Conservation (phyloP, 2,329 filamentous ascomycete genomes). For the Polytolypa hystricis region DNA sequence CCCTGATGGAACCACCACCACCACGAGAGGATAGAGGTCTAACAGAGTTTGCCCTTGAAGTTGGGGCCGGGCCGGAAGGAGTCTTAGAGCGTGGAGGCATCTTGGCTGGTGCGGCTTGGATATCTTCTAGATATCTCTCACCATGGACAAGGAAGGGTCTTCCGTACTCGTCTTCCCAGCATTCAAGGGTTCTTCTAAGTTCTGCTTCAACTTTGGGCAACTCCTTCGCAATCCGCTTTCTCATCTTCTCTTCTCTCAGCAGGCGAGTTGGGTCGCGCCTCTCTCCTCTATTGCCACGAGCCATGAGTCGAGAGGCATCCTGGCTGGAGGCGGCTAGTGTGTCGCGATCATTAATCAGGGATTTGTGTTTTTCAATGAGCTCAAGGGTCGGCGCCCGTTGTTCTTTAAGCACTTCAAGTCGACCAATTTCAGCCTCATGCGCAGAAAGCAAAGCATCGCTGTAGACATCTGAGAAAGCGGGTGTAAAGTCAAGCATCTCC, state of each 20-base stretch:
- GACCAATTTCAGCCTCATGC: slow-evolving; percentile 80
- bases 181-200: slow-evolving; percentile 67
- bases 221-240: slow-evolving; percentile 93
- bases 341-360: slow-evolving; percentile 72
- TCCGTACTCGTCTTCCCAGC: slow-evolving; percentile 90
- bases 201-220: slow-evolving; percentile 82
- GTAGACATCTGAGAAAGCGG: slow-evolving; percentile 93
- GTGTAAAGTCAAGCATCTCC: slow-evolving; percentile 96
- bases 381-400: slow-evolving; percentile 76
- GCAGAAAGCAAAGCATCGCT: slow-evolving; percentile 91
- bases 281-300: slow-evolving; percentile 84
- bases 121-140: slow-evolving; percentile 74
- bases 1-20: slow-evolving; percentile 28
- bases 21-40: slow-evolving; percentile 23
- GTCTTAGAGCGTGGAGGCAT: slow-evolving; percentile 43
- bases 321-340: slow-evolving; percentile 84
- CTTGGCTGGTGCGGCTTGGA: slow-evolving; percentile 63
- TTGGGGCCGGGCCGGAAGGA: slow-evolving; percentile 26
- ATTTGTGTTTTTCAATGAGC: slow-evolving; percentile 72
- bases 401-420: slow-evolving; percentile 70
- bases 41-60: slow-evolving; percentile 16
- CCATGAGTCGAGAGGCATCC: slow-evolving; percentile 86
- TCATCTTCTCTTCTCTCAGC: slow-evolving; percentile 93
- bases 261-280: slow-evolving; percentile 89
- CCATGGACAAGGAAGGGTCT: slow-evolving; percentile 88